Percentiles rank a stretch among this genome's conserved stretches.
These are phyloP conservation scores for Rutidosis leptorrhynchoides DNA, from an alignment of 129 eudicot genomes.

Conservation along the genomic window DNA sequence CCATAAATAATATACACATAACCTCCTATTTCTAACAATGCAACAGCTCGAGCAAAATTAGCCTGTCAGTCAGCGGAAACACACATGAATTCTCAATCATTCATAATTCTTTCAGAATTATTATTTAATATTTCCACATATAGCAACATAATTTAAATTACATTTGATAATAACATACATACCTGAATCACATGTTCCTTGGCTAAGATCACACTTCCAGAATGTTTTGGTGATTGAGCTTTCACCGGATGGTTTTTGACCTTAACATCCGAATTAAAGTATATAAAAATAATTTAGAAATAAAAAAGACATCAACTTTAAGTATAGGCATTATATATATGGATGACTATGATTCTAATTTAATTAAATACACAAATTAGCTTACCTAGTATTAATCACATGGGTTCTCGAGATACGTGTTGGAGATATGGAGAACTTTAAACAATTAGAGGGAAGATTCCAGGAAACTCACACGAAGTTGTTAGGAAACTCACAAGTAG, in stretches of 20 bases:
- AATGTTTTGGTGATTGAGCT: slow-evolving; percentile 76
- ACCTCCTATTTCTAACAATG: too few species aligned
- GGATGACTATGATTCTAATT: background rate
- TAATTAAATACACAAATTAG: background rate
- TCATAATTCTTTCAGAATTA: slow-evolving; percentile 2
- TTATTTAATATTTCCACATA: background rate
- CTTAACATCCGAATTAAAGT: slow-evolving; percentile 30
- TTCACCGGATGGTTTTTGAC: slow-evolving; percentile 85
- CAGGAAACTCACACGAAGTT: too few species aligned
- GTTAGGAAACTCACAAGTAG: too few species aligned
- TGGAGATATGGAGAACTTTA: too few species aligned
- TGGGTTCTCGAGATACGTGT: too few species aligned
- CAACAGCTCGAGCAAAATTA: slow-evolving; percentile 79
- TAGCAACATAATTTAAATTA: background rate
- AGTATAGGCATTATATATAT: background rate
- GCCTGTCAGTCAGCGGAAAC: slow-evolving; percentile 39
- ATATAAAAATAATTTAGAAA: background rate
- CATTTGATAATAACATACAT: background rate
- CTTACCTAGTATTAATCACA: slow-evolving; percentile 99
- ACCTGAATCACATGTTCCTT: slow-evolving; percentile 90
- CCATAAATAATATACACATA: too few species aligned
- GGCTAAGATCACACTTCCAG: slow-evolving; percentile 84
- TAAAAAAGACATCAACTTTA: slow-evolving; percentile 5
- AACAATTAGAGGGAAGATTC: too few species aligned
- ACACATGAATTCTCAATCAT: background rate